Evolutionary conservation across 345 rosid genomes (phyloP).

Genomic region (Ceriops zippeliana): DNA sequence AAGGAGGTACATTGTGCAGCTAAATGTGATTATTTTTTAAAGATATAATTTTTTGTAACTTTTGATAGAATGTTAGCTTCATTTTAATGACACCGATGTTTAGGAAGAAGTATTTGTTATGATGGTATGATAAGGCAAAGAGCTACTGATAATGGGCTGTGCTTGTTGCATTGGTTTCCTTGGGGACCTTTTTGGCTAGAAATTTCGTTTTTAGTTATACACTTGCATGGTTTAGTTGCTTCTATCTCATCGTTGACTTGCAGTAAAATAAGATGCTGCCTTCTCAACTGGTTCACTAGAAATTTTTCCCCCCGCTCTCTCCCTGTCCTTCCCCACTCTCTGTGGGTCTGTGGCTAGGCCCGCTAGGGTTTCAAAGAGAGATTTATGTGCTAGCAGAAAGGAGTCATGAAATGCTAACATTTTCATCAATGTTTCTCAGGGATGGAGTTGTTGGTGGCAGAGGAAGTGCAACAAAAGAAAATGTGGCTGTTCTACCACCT

Average conservation of each 20-base stretch:
- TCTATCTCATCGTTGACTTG: too few relatives aligned
- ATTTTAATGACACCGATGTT: not conserved
- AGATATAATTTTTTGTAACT: conserved; percentile 1
- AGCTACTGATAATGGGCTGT: too few relatives aligned
- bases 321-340: too few relatives aligned
- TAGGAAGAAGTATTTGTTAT: not conserved
- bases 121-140: not conserved
- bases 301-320: too few relatives aligned
- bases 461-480: conserved; percentile 35
- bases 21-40: not conserved
- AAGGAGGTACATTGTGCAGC: conserved; percentile 45
- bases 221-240: too few relatives aligned
- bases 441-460: conserved; percentile 33
- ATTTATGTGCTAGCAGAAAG: conserved; percentile 1
- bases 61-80: conserved; percentile 1
- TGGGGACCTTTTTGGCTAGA: too few relatives aligned
- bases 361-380: not conserved
- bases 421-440: conserved; percentile 27
- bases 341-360: too few relatives aligned
- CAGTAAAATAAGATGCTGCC: too few relatives aligned
- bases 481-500: conserved; percentile 12
- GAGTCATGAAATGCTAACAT: conserved; percentile 6
- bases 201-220: too few relatives aligned
- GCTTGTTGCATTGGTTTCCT: too few relatives aligned
- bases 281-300: too few relatives aligned